phyloP scores from a whole-genome alignment of 2,329 filamentous ascomycete species.

The Shiraia sp. region DNA sequence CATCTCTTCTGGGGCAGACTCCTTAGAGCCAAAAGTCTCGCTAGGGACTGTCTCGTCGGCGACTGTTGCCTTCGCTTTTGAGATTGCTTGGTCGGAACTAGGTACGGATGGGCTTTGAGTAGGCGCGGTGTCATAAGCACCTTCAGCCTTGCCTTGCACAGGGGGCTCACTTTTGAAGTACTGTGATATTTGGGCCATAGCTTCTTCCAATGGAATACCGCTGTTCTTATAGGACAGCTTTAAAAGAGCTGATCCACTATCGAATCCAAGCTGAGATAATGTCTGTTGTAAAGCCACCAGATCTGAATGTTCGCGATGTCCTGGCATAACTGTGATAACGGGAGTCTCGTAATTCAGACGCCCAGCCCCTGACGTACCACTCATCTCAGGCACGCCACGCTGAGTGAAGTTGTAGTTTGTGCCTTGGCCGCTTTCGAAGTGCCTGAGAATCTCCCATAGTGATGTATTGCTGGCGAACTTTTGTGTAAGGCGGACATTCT shows the following conservation, averaged over 20 bases:
- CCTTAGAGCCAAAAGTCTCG: constrained; percentile 25
- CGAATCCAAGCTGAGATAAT: constrained; percentile 82
- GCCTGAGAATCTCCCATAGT: constrained; percentile 85
- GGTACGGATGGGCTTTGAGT: constrained; percentile 33
- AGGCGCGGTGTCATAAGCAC: constrained; percentile 32
- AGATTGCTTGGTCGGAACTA: constrained; percentile 21
- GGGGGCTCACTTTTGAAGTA: constrained; percentile 64
- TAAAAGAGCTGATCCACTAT: constrained; percentile 78
- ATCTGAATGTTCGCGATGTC: constrained; percentile 67
- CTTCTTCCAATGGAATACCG: constrained; percentile 78
- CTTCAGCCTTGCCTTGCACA: constrained; percentile 26
- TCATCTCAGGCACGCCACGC: constrained; percentile 70
- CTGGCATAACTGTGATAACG: constrained; percentile 78
- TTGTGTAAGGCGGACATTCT: constrained; percentile 70
- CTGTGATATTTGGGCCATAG: constrained; percentile 77
- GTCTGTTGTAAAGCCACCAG: constrained; percentile 89
- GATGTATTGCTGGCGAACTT: constrained; percentile 89
- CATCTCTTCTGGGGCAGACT: constrained; percentile 35
- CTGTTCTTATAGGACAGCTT: constrained; percentile 77
- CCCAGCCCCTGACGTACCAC: constrained; percentile 62
- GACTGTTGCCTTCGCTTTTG: constrained; percentile 28
- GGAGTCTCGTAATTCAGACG: constrained; percentile 88
- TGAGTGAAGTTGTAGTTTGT: constrained; percentile 76
- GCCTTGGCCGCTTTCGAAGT: constrained; percentile 71
- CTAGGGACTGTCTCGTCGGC: constrained; percentile 10